A percentile compares a stretch with the other conserved stretches of the same genome.
These are phyloP conservation scores for Phytophthora tubulina DNA, from an alignment of 352 stramenopile genomes.

Conservation along the genomic window DNA sequence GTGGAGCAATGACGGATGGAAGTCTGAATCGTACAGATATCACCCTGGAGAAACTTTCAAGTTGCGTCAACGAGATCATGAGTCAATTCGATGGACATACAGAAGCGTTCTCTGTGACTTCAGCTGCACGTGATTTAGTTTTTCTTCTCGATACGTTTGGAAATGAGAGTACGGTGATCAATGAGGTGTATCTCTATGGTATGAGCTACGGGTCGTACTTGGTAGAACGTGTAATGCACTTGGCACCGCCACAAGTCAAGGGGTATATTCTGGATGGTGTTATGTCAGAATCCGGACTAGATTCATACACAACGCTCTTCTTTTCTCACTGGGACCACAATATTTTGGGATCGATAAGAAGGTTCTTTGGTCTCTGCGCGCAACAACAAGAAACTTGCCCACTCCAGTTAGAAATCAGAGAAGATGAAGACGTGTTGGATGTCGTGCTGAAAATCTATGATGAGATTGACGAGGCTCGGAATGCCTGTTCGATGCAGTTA, in stretches of 20 bases:
- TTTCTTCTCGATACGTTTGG: constrained; percentile 27
- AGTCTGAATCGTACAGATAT: constrained; percentile 15
- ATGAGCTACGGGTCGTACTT: constrained; percentile 68
- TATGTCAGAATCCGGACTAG: constrained; percentile 38
- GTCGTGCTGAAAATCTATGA: constrained; percentile 46
- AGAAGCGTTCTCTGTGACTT: constrained; percentile 58
- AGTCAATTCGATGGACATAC: constrained; percentile 34
- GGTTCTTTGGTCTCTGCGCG: constrained; percentile 42
- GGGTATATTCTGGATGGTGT: constrained; percentile 67
- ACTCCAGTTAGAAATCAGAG: constrained; percentile 22
- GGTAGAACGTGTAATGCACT: constrained; percentile 62
- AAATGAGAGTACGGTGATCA: constrained; percentile 9
- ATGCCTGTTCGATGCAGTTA: constrained; percentile 30
- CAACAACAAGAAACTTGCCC: constrained; percentile 33
- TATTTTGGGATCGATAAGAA: constrained; percentile 29
- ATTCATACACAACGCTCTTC: constrained; percentile 23
- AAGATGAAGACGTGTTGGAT: constrained; percentile 29
- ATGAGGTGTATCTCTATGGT: constrained; percentile 57
- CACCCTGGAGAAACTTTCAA: constrained; percentile 31
- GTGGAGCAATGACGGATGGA: constrained; percentile 37
- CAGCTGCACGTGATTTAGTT: constrained; percentile 50
- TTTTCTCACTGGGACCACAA: constrained; percentile 55
- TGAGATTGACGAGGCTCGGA: constrained; percentile 36
- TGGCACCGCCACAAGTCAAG: constrained; percentile 47
- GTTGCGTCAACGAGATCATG: constrained; percentile 41